Evolutionary conservation across 2,329 filamentous ascomycete species (phyloP), one percentile per base, ranked within the genome.

Genomic region (Drechmeria coniospora): DNA sequence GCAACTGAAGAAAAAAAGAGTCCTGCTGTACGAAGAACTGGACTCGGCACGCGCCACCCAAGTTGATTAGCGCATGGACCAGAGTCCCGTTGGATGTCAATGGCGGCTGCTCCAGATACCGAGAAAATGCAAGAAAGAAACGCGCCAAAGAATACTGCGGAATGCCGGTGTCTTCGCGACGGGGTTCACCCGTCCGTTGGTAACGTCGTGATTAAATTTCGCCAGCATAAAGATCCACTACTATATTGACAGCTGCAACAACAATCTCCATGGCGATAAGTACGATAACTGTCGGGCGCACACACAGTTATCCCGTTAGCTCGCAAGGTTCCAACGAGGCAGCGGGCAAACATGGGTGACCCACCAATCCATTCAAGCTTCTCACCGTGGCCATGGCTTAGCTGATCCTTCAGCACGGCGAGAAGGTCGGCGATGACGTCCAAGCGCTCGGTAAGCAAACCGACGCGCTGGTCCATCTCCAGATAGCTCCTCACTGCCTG

Each of bases 401-500:
- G 59, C 58, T 95, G 86, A 53, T 94, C 90, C 55, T 95, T 94
- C 29, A 98, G 58, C 33, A 95, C 87, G 4, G 86, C 82, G 35
- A 98, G 57, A 48, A 95, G 54, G 58, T 95, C 90, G 14, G 81
- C 83, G 60, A 95, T 93, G 29, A 98, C 90, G 25, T 56, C 53
- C 40, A 98, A 57, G 30, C 90, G 65, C 51, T 95, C 87, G 8
- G 83, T 95, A 46, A 98, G 58, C 21, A 98, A 61, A 15, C 75
- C 74, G 9, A 95, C 87, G 31, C 90, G 66, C 61, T 95, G 90
- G 53, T 95, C 90, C 80, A 98, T 95, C 59, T 98, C 90, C 13
- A 98, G 63, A 51, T 98, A 98, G 49, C 79, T 90, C 32, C 90
- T 68, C 23, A 95, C 90, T 30, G 90, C 90, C 51, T 92, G 80